Conservation (phyloP, 208 protist genomes). For the Trypanosoma boissoni region DNA sequence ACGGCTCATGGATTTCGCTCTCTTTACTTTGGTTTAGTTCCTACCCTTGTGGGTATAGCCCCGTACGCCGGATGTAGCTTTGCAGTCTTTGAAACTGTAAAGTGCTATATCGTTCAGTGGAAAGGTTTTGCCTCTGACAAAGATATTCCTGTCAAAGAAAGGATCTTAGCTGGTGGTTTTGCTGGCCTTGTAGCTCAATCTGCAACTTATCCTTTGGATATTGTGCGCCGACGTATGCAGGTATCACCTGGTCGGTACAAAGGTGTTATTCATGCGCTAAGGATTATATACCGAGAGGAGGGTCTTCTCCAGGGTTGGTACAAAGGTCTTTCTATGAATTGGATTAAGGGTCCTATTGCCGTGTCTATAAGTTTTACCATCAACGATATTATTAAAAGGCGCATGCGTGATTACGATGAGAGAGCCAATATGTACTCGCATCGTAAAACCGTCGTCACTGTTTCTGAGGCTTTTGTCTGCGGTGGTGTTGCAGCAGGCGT, state of each 20-base stretch:
- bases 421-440: constrained; percentile 34
- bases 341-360: constrained; percentile 93
- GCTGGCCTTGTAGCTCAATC: constrained; percentile 92
- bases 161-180: constrained; percentile 74
- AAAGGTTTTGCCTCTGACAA: constrained; percentile 56
- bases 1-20: constrained; percentile 50
- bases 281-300: constrained; percentile 69
- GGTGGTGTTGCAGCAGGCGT: constrained; percentile 90
- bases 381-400: constrained; percentile 88
- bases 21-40: constrained; percentile 83
- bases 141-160: constrained; percentile 64
- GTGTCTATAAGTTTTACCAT: constrained; percentile 87
- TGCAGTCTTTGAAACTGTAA: constrained; percentile 89
- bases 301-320: constrained; percentile 80
- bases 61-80: constrained; percentile 94
- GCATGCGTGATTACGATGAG: constrained; percentile 72
- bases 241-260: constrained; percentile 73
- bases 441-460: constrained; percentile 47
- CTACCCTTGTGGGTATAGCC: constrained; percentile 92
- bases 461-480: constrained; percentile 75
- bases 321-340: constrained; percentile 93
- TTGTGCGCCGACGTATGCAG: constrained; percentile 93
- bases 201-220: constrained; percentile 93
- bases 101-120: constrained; percentile 58
- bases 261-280: constrained; percentile 60